Conservation (phyloP, 2,329 filamentous ascomycete genomes). For the Xylaria sp. region DNA sequence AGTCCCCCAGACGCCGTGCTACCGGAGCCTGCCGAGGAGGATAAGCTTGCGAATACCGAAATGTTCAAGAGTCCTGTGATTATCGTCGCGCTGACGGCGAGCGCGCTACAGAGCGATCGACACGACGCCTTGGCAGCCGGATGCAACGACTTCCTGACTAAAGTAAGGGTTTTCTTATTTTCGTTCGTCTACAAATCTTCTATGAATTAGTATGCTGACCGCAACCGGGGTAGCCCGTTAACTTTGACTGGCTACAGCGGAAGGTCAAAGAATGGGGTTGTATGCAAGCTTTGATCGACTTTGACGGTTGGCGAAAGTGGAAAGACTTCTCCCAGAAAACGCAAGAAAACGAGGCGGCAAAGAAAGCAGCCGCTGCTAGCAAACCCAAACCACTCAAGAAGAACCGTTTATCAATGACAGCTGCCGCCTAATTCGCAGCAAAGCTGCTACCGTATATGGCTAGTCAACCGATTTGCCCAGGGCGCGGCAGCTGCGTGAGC, state of each 20-base stretch:
- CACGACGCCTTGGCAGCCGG: conserved; percentile 95
- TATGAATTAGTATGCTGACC: conserved; percentile 18
- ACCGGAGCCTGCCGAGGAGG: conserved; percentile 68
- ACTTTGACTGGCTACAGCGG: conserved; percentile 95
- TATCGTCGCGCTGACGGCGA: conserved; percentile 95
- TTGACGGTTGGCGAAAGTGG: conserved; percentile 98
- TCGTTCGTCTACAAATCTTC: background rate
- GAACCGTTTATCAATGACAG: conserved; percentile 54
- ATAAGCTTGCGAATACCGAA: conserved; percentile 73
- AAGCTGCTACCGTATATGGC: background rate
- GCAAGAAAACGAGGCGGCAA: conserved; percentile 56
- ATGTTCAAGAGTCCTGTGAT: conserved; percentile 97
- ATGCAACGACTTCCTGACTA: conserved; percentile 98
- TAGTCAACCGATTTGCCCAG: background rate
- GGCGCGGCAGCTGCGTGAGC: background rate
- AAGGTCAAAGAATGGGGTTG: conserved; percentile 99
- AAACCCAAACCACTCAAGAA: conserved; percentile 58
- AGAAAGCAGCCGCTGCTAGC: conserved; percentile 53
- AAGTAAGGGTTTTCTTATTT: conserved; percentile 66
- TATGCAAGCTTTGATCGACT: conserved; percentile 99
- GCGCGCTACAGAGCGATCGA: conserved; percentile 91
- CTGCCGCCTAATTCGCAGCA: conserved; percentile 40
- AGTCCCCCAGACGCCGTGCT: conserved; percentile 62
- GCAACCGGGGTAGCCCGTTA: conserved; percentile 77
- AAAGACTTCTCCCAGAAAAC: conserved; percentile 76